Base-by-base conservation (phyloP, 1,284 basidiomycete genomes). In the Albatrellus sp. region DNA sequence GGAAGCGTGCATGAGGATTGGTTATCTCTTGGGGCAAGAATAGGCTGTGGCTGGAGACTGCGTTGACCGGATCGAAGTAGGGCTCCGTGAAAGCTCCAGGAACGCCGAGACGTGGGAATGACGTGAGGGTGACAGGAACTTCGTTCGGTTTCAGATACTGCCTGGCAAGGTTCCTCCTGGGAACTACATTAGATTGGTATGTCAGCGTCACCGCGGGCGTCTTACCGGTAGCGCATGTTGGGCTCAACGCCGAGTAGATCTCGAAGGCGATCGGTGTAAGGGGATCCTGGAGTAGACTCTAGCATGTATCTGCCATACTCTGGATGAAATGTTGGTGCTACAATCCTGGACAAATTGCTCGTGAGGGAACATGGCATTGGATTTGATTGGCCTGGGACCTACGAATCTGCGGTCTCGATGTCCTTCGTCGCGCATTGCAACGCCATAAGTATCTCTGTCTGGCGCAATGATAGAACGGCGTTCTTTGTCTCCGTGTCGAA, bases 241-340 rank as follows among this genome's bases (percentile, higher is more conserved):
- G 69, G 65, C 66, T 99, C 94, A 8, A 99, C 94, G 5, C 80
- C 77, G 40, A 96, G 69, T 12, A 98, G 72, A 61, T 96, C 90
- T 41, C 72, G 71, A 32, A 94, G 77, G 19, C 75, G 83, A 13
- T 89, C 90, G 5, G 89, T 86, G 65, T 97, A 98, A 1, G 96
- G 96, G 36, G 77, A 76, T 2, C 96, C 96, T 0, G 96, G 96
- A 0, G 94, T 99, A 6, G 90, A 92, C 64, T 99, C 96, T 46
- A 98, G 73, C 96, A 99, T 99, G 69, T 90, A 98, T 35, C 93
- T 78, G 41, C 94, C 96, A 66, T 94, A 98, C 63, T 99, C 96
- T 12, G 94, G 94, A 60, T 98, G 96, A 60, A 96, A 98, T n/a
- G 84, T 89, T 2, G 93, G 92, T 20, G 91, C 75, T 16, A 78